Evolutionary conservation across 2,329 filamentous ascomycete genomes (phyloP).

Genomic region (Penicillium capsulatum): DNA sequence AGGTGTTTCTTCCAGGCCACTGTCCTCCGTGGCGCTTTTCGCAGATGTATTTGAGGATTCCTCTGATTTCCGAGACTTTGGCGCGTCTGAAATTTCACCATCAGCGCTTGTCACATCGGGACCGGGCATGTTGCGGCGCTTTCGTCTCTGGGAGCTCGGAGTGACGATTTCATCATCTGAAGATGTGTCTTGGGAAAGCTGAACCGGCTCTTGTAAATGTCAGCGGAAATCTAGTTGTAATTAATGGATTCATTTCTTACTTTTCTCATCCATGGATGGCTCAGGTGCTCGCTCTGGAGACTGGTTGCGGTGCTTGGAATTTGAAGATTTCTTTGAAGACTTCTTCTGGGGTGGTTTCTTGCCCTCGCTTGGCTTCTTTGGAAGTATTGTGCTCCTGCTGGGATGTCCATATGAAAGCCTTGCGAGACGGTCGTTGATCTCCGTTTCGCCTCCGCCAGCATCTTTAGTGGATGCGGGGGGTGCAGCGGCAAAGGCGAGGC

Average conservation of each 20-base stretch:
- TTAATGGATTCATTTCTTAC: background rate
- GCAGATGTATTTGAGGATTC: background rate
- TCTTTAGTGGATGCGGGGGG: slow-evolving; percentile 14
- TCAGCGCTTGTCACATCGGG: background rate
- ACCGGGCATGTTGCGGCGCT: slow-evolving; percentile 1
- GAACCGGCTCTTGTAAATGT: background rate
- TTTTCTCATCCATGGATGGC: background rate
- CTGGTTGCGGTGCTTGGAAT: background rate
- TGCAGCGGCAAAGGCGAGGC: slow-evolving; percentile 40
- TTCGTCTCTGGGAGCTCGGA: slow-evolving; percentile 8
- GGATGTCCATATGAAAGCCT: slow-evolving; percentile 34
- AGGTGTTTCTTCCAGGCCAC: slow-evolving; percentile 13
- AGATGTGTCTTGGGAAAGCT: slow-evolving; percentile 1
- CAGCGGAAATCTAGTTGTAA: background rate
- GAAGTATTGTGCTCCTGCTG: slow-evolving; percentile 16
- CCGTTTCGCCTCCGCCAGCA: slow-evolving; percentile 17
- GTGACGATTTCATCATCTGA: slow-evolving; percentile 14
- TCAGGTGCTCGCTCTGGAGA: no score
- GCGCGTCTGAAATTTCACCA: background rate
- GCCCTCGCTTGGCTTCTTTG: slow-evolving; percentile 4
- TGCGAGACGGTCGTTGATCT: slow-evolving; percentile 27
- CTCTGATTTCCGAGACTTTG: background rate
- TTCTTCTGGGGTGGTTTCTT: slow-evolving; percentile 1
- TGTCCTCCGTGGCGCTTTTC: background rate
- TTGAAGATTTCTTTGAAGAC: slow-evolving; percentile 1